Conservation (phyloP, 1,284 basidiomycete genomes). For the Cystobasidium sp. region DNA sequence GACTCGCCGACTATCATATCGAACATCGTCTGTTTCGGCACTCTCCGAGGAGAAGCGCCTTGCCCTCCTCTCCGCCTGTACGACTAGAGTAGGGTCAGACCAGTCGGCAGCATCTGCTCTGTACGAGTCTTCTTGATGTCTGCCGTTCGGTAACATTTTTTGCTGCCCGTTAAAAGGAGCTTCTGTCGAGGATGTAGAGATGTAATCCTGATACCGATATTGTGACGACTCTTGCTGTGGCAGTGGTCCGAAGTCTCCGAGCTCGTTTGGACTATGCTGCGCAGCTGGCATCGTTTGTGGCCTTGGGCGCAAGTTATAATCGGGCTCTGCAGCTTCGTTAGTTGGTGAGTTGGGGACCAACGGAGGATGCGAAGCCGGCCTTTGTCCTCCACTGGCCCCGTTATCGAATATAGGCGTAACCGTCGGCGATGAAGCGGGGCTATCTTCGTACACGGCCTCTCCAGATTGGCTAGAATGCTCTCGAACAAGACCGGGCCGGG, state of each 20-base stretch:
- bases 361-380: slow-evolving; percentile 13
- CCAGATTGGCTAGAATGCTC: neutral
- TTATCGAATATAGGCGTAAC: no score
- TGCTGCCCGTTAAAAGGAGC: neutral
- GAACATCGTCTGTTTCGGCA: slow-evolving; percentile 16
- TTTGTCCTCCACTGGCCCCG: neutral
- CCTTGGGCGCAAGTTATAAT: neutral
- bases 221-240: neutral
- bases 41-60: slow-evolving; percentile 1
- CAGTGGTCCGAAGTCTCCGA: neutral
- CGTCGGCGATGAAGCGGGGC: neutral
- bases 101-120: neutral
- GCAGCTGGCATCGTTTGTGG: neutral
- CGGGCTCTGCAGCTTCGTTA: neutral
- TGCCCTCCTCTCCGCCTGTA: neutral
- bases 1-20: neutral
- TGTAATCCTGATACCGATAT: slow-evolving; percentile 16
- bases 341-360: neutral
- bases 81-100: neutral
- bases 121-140: neutral
- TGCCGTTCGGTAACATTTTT: neutral
- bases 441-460: neutral
- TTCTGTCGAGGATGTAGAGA: neutral
- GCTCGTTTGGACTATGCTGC: neutral
- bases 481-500: no score